Percentiles rank a stretch among this genome's conserved stretches.
These are phyloP conservation scores for Candida sanyaensis DNA, from an alignment of 1,139 yeast genomes.

Conservation along the genomic window DNA sequence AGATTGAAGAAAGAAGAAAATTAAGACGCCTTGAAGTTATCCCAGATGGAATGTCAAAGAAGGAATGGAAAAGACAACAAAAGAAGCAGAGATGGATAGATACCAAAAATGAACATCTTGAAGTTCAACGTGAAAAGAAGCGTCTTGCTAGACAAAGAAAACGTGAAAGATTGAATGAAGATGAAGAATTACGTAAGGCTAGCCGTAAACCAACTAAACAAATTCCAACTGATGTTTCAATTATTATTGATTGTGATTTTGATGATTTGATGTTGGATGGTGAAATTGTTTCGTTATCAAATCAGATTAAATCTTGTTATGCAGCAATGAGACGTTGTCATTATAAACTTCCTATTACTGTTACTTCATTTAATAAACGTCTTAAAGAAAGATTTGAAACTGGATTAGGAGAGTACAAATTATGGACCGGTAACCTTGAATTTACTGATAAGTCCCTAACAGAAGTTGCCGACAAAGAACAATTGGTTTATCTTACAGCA, in stretches of 20 bases:
- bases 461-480: constrained; percentile 33
- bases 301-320: constrained; percentile 82
- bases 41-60: constrained; percentile 86
- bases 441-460: constrained; percentile 52
- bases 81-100: constrained; percentile 64
- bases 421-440: constrained; percentile 62
- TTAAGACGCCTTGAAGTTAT: constrained; percentile 23
- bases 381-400: constrained; percentile 69
- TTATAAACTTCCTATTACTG: constrained; percentile 57
- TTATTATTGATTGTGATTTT: constrained; percentile 84
- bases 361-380: constrained; percentile 68
- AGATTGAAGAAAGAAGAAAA: constrained; percentile 16
- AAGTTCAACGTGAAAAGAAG: constrained; percentile 56
- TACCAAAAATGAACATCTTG: constrained; percentile 57
- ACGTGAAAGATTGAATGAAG: constrained; percentile 21
- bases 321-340: constrained; percentile 69
- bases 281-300: constrained; percentile 76
- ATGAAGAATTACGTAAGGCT: constrained; percentile 22
- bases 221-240: constrained; percentile 45
- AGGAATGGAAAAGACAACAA: constrained; percentile 75
- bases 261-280: constrained; percentile 84
- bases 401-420: constrained; percentile 55
- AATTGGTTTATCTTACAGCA: constrained; percentile 74
- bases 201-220: constrained; percentile 43
- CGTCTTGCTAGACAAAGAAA: constrained; percentile 39